Evolutionary conservation across 106 monocot species (phyloP).

Genomic region (Amphibolis antarctica): DNA sequence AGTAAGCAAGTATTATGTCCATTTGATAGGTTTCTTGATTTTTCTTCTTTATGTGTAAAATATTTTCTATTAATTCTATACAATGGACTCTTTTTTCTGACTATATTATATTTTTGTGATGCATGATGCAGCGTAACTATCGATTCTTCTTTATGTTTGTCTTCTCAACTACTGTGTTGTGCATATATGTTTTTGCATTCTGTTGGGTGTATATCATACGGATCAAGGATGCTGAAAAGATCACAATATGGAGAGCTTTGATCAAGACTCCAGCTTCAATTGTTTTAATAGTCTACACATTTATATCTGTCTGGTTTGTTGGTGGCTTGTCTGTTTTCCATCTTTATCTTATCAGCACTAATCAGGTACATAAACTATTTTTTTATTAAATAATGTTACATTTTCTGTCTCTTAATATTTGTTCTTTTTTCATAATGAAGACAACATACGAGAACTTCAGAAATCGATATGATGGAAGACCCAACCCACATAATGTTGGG

Average conservation of each 20-base stretch:
- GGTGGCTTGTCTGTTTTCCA: slow-evolving; percentile 89
- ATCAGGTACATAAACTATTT: slow-evolving; percentile 44
- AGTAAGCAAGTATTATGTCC: not conserved
- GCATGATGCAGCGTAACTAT: slow-evolving; percentile 63
- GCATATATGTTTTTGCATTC: slow-evolving; percentile 73
- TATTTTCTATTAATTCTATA: not conserved
- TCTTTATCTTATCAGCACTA: slow-evolving; percentile 81
- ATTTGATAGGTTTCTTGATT: not conserved
- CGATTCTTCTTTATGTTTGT: slow-evolving; percentile 98
- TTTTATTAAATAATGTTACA: not conserved
- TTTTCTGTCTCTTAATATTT: not conserved
- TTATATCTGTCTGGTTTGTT: slow-evolving; percentile 84
- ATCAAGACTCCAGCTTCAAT: slow-evolving; percentile 63
- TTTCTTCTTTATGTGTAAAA: not conserved
- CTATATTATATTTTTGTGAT: not conserved
- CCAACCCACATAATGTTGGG: slow-evolving; percentile 9
- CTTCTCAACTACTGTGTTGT: slow-evolving; percentile 75
- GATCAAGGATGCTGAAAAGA: slow-evolving; percentile 59
- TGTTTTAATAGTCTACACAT: slow-evolving; percentile 71
- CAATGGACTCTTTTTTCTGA: not conserved
- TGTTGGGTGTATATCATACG: slow-evolving; percentile 74
- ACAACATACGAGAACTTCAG: slow-evolving; percentile 29
- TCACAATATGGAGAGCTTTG: slow-evolving; percentile 67
- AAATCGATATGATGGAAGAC: slow-evolving; percentile 9
- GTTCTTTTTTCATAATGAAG: not conserved